phyloP scores from a whole-genome alignment of 2,329 filamentous ascomycete genomes.

The Chaetomium sp. region DNA sequence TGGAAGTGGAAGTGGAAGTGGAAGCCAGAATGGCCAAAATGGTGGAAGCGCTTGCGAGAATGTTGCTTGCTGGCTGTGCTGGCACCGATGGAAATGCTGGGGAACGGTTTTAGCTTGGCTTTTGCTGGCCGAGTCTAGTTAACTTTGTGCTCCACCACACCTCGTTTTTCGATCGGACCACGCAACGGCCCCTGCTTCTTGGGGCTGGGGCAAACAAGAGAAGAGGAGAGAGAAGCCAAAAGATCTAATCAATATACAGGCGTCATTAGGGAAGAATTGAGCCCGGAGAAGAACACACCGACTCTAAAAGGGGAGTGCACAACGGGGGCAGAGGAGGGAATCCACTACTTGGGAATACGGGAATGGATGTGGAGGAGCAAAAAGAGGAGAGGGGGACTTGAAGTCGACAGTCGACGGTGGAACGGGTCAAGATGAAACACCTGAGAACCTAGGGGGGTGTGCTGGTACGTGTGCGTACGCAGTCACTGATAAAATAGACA shows the following conservation, averaged over 20 bases:
- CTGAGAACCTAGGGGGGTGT: slow-evolving; percentile 16
- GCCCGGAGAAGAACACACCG: slow-evolving; percentile 32
- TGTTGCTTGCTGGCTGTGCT: slow-evolving; percentile 8
- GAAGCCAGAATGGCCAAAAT: slow-evolving; percentile 7
- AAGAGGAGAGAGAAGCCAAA: slow-evolving; percentile 17
- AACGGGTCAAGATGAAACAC: slow-evolving; percentile 27
- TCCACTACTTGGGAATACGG: slow-evolving; percentile 10
- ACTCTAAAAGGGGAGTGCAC: slow-evolving; percentile 4
- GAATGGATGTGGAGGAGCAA: slow-evolving; percentile 8
- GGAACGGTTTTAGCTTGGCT: slow-evolving; percentile 26
- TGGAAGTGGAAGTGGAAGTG: too few relatives aligned
- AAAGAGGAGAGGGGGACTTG: slow-evolving; percentile 10
- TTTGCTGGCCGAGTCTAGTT: slow-evolving; percentile 5
- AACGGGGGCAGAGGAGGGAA: slow-evolving; percentile 7
- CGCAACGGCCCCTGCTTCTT: not conserved
- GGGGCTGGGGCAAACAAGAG: not conserved
- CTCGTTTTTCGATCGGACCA: slow-evolving; percentile 14
- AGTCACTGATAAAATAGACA: not conserved
- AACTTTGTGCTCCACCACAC: slow-evolving; percentile 15
- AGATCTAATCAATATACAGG: slow-evolving; percentile 37
- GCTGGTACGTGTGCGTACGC: slow-evolving; percentile 10
- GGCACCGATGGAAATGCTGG: slow-evolving; percentile 21
- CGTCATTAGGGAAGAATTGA: slow-evolving; percentile 36
- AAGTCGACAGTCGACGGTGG: slow-evolving; percentile 14
- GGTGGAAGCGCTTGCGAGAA: slow-evolving; percentile 15